phyloP scores from a whole-genome alignment of 371 early-diverging fungal species.

The Mucor saturninus region DNA sequence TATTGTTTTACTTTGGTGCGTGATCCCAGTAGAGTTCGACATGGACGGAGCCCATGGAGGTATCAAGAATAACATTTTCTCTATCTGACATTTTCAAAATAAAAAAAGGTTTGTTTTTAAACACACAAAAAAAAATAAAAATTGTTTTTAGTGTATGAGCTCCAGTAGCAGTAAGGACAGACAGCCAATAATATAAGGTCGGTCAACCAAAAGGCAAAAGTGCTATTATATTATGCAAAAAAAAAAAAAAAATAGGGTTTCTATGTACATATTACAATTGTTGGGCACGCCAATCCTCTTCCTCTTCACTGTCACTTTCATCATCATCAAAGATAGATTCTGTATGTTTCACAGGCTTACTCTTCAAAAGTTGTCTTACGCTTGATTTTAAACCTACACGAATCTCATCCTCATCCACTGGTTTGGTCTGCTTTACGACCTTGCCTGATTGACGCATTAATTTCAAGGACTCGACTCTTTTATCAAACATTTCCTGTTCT shows the following conservation, averaged over 20 bases:
- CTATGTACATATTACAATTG: slow-evolving; percentile 14
- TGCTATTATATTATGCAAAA: no score
- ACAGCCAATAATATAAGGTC: no score
- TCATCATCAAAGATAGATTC: slow-evolving; percentile 33
- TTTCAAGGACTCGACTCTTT: slow-evolving; percentile 43
- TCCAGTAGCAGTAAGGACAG: no score
- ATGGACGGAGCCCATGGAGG: slow-evolving; percentile 70
- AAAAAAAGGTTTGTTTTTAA: no score
- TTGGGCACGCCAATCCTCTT: slow-evolving; percentile 42
- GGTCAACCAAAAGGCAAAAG: no score
- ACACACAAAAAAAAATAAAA: no score
- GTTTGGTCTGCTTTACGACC: slow-evolving; percentile 1
- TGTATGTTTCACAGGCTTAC: slow-evolving; percentile 16
- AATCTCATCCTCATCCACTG: slow-evolving; percentile 21
- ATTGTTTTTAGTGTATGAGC: no score
- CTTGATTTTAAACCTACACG: slow-evolving; percentile 25
- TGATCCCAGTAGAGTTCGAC: slow-evolving; percentile 77
- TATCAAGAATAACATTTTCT: slow-evolving; percentile 57
- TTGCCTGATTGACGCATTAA: slow-evolving; percentile 25
- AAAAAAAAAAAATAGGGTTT: no score
- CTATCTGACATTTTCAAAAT: background rate
- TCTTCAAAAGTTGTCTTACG: slow-evolving; percentile 29
- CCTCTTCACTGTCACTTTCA: slow-evolving; percentile 24
- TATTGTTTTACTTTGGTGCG: slow-evolving; percentile 58
- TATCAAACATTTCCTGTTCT: slow-evolving; percentile 48